Evolutionary conservation across 1,284 basidiomycete genomes (phyloP).

Genomic region (Austroboletus niveus): DNA sequence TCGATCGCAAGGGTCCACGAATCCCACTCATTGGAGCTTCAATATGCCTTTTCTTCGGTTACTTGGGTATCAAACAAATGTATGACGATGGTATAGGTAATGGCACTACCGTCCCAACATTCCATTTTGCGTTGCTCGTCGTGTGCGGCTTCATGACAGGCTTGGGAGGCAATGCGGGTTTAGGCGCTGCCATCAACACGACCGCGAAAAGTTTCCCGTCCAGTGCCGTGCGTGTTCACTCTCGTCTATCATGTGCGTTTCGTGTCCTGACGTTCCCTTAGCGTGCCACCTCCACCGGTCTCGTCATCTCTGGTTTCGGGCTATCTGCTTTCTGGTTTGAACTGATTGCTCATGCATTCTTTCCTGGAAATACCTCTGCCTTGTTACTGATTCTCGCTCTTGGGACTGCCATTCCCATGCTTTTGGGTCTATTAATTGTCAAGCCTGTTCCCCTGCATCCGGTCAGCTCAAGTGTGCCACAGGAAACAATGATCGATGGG

Average conservation of each 20-base stretch:
- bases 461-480: constrained; percentile 6
- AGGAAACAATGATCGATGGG: neutral
- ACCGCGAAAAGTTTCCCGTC: constrained; percentile 68
- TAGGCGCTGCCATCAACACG: constrained; percentile 56
- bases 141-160: constrained; percentile 59
- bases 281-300: constrained; percentile 70
- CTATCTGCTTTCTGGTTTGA: constrained; percentile 82
- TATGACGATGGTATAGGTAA: constrained; percentile 48
- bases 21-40: constrained; percentile 49
- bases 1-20: constrained; percentile 62
- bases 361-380: constrained; percentile 68
- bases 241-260: neutral
- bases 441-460: constrained; percentile 53
- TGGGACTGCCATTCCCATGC: constrained; percentile 68
- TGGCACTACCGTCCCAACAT: constrained; percentile 16
- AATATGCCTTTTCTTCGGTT: constrained; percentile 57
- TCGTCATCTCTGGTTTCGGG: constrained; percentile 82
- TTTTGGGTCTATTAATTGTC: constrained; percentile 65
- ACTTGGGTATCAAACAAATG: constrained; percentile 62
- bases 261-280: constrained; percentile 20
- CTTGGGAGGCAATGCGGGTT: constrained; percentile 58
- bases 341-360: constrained; percentile 60
- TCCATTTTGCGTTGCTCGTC: constrained; percentile 43
- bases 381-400: constrained; percentile 69
- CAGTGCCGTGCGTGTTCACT: constrained; percentile 37